Conservation (phyloP, 2,329 filamentous ascomycete genomes). For the Balansia obtecta region DNA sequence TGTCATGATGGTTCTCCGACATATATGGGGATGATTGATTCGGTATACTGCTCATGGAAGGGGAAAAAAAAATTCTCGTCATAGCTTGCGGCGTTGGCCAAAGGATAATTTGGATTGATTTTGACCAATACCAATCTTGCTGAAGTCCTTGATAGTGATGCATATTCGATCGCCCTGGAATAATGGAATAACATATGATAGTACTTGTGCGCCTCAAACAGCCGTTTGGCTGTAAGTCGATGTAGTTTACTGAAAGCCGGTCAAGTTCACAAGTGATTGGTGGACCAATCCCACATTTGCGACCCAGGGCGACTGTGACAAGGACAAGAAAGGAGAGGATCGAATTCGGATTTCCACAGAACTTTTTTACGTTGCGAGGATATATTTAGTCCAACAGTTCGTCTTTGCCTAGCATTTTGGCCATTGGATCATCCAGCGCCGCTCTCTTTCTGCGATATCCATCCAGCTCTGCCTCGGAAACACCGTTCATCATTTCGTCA, state of each 20-base stretch:
- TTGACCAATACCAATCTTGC: conserved; percentile 16
- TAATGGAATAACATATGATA: too few relatives aligned
- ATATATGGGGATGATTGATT: conserved; percentile 17
- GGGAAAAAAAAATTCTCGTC: conserved; percentile 26
- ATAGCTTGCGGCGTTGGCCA: conserved; percentile 40
- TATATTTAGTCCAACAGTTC: conserved; percentile 35
- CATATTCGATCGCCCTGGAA: too few relatives aligned
- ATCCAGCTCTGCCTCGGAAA: conserved; percentile 77
- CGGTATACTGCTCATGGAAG: conserved; percentile 25
- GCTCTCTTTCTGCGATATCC: conserved; percentile 67
- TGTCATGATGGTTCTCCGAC: conserved; percentile 18
- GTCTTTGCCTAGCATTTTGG: conserved; percentile 63
- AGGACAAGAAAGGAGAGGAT: too few relatives aligned
- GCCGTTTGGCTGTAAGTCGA: too few relatives aligned
- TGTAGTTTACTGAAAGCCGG: too few relatives aligned
- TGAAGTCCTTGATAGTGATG: neutral
- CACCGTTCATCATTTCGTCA: conserved; percentile 64
- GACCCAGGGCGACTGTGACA: too few relatives aligned
- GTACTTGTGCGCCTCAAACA: too few relatives aligned
- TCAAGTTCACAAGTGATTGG: too few relatives aligned
- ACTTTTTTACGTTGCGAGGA: neutral
- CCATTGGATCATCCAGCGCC: conserved; percentile 76
- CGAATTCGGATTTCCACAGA: neutral
- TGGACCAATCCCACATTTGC: too few relatives aligned
- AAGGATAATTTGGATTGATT: conserved; percentile 34